These are phyloP conservation scores for Hypoxylon sp. DNA, from an alignment of 2,329 filamentous ascomycete species.

Conservation along the genomic window DNA sequence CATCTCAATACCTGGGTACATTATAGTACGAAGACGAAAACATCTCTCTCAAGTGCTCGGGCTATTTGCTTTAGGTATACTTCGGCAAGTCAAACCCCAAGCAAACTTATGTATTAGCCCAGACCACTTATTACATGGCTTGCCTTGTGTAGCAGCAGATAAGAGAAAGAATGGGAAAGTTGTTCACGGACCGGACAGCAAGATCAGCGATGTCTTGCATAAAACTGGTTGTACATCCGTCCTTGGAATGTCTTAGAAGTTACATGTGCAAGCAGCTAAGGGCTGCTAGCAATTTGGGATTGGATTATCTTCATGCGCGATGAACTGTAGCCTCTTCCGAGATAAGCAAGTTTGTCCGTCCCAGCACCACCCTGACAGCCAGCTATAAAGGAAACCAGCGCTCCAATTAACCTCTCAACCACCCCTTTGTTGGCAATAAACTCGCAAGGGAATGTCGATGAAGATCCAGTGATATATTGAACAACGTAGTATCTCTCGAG, in stretches of 20 bases:
- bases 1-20: too few relatives aligned
- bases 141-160: constrained; percentile 1
- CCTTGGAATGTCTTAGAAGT: constrained; percentile 34
- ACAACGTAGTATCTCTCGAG: constrained; percentile 13
- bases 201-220: constrained; percentile 44
- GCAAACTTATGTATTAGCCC: constrained; percentile 10
- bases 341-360: constrained; percentile 18
- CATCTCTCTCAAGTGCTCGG: not conserved
- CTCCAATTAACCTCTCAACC: constrained; percentile 12
- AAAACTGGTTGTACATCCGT: constrained; percentile 41
- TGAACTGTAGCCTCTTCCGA: constrained; percentile 50
- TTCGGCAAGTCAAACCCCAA: constrained; percentile 1
- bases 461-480: constrained; percentile 10
- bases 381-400: constrained; percentile 11
- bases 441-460: not conserved
- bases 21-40: constrained; percentile 5
- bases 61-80: constrained; percentile 6
- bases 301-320: constrained; percentile 54
- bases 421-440: constrained; percentile 6
- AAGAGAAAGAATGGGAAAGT: constrained; percentile 4
- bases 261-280: constrained; percentile 30
- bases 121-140: constrained; percentile 4
- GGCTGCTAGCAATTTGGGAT: constrained; percentile 44
- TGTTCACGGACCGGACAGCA: constrained; percentile 24
- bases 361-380: constrained; percentile 16